Evolutionary conservation across 2,329 filamentous ascomycete genomes (phyloP).

Genomic region (Immersiporthe knoxdaviesiana): DNA sequence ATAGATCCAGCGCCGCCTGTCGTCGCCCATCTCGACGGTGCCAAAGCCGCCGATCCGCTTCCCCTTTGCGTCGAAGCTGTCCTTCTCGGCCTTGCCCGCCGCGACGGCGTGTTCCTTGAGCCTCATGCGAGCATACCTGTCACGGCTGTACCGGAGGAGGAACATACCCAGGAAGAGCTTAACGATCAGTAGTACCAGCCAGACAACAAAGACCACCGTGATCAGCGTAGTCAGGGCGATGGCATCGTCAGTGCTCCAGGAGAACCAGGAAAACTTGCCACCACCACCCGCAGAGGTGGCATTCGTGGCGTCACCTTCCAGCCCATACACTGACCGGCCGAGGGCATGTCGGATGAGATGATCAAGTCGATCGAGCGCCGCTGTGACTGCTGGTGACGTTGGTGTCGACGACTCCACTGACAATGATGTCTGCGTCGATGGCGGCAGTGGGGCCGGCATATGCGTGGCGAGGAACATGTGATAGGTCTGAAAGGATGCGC

Average conservation of each 20-base stretch:
- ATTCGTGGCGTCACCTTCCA: slow-evolving; percentile 45
- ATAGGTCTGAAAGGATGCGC: slow-evolving; percentile 92
- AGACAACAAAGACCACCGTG: slow-evolving; percentile 81
- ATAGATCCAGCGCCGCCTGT: slow-evolving; percentile 84
- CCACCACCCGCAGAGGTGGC: slow-evolving; percentile 37
- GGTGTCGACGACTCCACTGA: slow-evolving; percentile 65
- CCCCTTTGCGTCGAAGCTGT: slow-evolving; percentile 69
- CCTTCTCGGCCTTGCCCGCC: slow-evolving; percentile 50
- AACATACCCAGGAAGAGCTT: slow-evolving; percentile 90
- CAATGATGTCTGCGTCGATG: slow-evolving; percentile 68
- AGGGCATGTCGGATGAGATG: slow-evolving; percentile 76
- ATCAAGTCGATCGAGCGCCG: slow-evolving; percentile 79
- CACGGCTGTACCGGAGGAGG: slow-evolving; percentile 77
- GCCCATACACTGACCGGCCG: slow-evolving; percentile 71
- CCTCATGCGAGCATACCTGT: slow-evolving; percentile 82
- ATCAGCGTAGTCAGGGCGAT: slow-evolving; percentile 82
- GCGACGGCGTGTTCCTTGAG: slow-evolving; percentile 60
- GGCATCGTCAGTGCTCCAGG: slow-evolving; percentile 70
- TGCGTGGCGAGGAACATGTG: slow-evolving; percentile 96
- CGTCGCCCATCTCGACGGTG: slow-evolving; percentile 85
- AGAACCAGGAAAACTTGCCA: slow-evolving; percentile 47
- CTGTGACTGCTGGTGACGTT: slow-evolving; percentile 74
- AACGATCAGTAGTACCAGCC: slow-evolving; percentile 79
- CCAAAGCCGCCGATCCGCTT: slow-evolving; percentile 81
- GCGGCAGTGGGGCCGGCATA: slow-evolving; percentile 71